These are phyloP conservation scores for Agaricus sinodeliciosus DNA, from an alignment of 768 basidiomycete species.

Conservation along the genomic window DNA sequence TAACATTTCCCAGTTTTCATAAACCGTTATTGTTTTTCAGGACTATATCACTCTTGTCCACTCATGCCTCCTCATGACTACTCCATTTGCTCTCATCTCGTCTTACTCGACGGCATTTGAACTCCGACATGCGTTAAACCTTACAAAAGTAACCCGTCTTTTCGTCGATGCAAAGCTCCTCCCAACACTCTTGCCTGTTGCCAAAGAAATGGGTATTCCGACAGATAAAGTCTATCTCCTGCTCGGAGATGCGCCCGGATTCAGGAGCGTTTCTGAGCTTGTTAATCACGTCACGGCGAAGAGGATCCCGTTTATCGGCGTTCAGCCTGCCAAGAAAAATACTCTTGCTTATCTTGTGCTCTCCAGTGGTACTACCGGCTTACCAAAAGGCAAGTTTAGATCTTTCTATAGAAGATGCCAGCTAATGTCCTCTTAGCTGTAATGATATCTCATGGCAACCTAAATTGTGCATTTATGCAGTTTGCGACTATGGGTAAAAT, in stretches of 20 bases:
- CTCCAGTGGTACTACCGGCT: slow-evolving; percentile 73
- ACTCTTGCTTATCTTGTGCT: slow-evolving; percentile 67
- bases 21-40: slow-evolving; percentile 14
- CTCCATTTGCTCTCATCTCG: slow-evolving; percentile 28
- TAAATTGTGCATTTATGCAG: slow-evolving; percentile 40
- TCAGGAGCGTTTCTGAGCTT: slow-evolving; percentile 37
- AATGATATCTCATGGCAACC: slow-evolving; percentile 68
- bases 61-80: slow-evolving; percentile 23
- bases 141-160: slow-evolving; percentile 26
- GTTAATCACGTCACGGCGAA: slow-evolving; percentile 31
- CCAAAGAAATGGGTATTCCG: slow-evolving; percentile 27
- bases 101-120: slow-evolving; percentile 32
- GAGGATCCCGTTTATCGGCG: slow-evolving; percentile 31
- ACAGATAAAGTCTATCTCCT: slow-evolving; percentile 43
- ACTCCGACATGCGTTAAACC: slow-evolving; percentile 26
- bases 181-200: slow-evolving; percentile 23
- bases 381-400: slow-evolving; percentile 53
- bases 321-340: slow-evolving; percentile 39
- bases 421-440: slow-evolving; percentile 40
- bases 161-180: slow-evolving; percentile 29
- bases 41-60: slow-evolving; percentile 29
- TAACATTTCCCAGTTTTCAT: neutral
- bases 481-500: slow-evolving; percentile 22
- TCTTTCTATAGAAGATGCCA: neutral
- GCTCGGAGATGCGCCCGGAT: slow-evolving; percentile 33